phyloP scores from a whole-genome alignment of 2,329 filamentous ascomycete species.

The Alternaria sp. region DNA sequence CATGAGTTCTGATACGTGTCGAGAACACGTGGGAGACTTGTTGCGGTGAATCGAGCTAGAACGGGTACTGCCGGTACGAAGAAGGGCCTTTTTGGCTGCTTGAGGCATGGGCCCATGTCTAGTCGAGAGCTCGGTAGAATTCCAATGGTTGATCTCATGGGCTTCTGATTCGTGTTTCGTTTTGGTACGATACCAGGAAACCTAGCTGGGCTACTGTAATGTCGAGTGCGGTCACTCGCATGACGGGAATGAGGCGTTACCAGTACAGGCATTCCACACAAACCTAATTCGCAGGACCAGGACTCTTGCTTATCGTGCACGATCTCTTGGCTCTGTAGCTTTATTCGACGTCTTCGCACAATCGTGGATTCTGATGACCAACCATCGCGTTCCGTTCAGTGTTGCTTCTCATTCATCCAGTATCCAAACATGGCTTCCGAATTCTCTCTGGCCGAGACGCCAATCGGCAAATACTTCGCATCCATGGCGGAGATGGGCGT shows the following conservation, averaged over 20 bases:
- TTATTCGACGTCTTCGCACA: neutral
- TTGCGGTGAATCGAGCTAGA: neutral
- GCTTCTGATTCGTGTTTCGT: neutral
- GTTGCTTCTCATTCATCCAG: neutral
- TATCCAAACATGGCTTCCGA: slow-evolving; percentile 2
- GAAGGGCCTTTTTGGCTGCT: neutral
- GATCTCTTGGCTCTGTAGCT: neutral
- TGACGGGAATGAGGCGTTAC: neutral
- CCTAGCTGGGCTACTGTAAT: neutral
- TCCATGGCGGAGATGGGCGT: slow-evolving; percentile 14
- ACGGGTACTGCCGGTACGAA: neutral
- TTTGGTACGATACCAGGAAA: neutral
- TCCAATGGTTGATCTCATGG: neutral
- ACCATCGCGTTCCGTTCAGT: neutral
- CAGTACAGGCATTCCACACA: neutral
- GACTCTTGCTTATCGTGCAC: neutral
- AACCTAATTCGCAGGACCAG: neutral
- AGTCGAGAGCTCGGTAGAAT: neutral
- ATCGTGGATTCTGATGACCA: neutral
- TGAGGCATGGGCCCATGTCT: neutral
- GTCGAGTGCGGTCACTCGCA: neutral
- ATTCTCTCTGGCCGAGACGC: slow-evolving; percentile 9
- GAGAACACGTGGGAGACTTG: neutral
- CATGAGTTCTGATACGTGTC: neutral
- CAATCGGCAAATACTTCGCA: slow-evolving; percentile 8